Percentiles rank a stretch among this genome's conserved stretches.
These are phyloP conservation scores for Geotrichum europaeum DNA, from an alignment of 1,139 yeast genomes.

Conservation along the genomic window DNA sequence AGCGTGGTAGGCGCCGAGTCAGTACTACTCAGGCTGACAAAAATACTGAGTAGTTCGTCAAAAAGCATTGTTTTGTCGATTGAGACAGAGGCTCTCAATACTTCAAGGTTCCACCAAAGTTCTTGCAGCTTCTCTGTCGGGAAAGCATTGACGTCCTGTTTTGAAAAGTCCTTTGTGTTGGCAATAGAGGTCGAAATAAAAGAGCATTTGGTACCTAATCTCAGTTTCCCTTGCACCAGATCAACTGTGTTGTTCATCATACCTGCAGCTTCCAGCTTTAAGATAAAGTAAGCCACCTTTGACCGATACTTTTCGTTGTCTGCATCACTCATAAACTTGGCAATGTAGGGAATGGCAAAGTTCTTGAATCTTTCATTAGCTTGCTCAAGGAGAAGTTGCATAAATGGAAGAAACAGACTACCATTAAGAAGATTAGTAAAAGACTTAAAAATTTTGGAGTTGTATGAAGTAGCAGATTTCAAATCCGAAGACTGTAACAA, in stretches of 20 bases:
- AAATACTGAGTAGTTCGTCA: constrained; percentile 11
- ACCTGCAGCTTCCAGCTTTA: constrained; percentile 16
- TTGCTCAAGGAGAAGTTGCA: constrained; percentile 36
- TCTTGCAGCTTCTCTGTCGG: constrained; percentile 9
- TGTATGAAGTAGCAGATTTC: constrained; percentile 23
- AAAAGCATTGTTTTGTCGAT: constrained; percentile 15
- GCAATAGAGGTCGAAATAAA: constrained; percentile 5
- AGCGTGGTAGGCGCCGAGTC: constrained; percentile 3
- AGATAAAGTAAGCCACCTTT: constrained; percentile 16
- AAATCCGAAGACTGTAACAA: constrained; percentile 26
- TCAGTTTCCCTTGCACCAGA: constrained; percentile 15
- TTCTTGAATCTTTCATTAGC: constrained; percentile 25
- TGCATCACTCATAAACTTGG: constrained; percentile 17
- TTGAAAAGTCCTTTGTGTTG: constrained; percentile 3
- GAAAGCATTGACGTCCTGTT: neutral
- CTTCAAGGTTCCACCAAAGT: constrained; percentile 22
- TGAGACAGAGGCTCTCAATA: constrained; percentile 16
- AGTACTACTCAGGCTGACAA: constrained; percentile 2
- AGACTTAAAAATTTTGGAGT: constrained; percentile 18
- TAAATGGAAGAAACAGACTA: constrained; percentile 33
- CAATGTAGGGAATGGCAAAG: constrained; percentile 23
- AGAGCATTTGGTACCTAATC: neutral
- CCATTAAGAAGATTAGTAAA: constrained; percentile 13
- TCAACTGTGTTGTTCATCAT: constrained; percentile 18
- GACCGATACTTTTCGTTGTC: constrained; percentile 6